Base-by-base conservation (phyloP, 2,329 filamentous ascomycete genomes). In the Talaromyces pinophilus region DNA sequence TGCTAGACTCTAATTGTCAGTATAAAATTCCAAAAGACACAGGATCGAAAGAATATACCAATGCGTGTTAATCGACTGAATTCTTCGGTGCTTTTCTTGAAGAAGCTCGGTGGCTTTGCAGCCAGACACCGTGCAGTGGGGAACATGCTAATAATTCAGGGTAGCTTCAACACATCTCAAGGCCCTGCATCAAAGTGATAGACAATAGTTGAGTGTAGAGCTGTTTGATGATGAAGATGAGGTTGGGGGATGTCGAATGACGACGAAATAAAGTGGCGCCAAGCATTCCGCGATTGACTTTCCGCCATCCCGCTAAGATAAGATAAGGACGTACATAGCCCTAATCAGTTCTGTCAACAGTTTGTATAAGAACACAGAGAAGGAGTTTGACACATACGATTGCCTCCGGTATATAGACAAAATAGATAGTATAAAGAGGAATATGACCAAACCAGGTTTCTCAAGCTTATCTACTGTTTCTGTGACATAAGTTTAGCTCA, bases 21-120 rank as follows among this genome's bases (percentile, higher is more conserved):
- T 19, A 25, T 35, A 50, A 4, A 13, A 19, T 52, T 11, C 25
- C 6, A 22, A 4, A 65, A 42, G 46, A 15, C 44, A 46, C 42
- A 44, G 25, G 50, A 42, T 22, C 30, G 48, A n/a, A 50, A 52
- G 8, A 17, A 71, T 75, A 44, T 75, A 87, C 85, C 84, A 67
- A 85, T 82, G 69, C 76, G 81, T 54, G 86, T 84, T 64, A 86
- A 79, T 33, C 85, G 82, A 68, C 83, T 83, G 70, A 88, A 79
- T 73, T 89, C 86, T 55, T 87, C 84, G 63, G 87, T 74, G 67
- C 84, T 88, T 61, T 86, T 83, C 70, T 81, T 83, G 72, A 86
- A 75, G 77, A 89, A 88, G 63, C 86, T 84, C 10, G 73, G 65
- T 15, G 77, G 73, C 67, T 77, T 77, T 10, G 77, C 74, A 54